A percentile compares a stretch with the other conserved stretches of the same genome.
Conservation (phyloP, 768 basidiomycete genomes). For the Lactarius vividus region DNA sequence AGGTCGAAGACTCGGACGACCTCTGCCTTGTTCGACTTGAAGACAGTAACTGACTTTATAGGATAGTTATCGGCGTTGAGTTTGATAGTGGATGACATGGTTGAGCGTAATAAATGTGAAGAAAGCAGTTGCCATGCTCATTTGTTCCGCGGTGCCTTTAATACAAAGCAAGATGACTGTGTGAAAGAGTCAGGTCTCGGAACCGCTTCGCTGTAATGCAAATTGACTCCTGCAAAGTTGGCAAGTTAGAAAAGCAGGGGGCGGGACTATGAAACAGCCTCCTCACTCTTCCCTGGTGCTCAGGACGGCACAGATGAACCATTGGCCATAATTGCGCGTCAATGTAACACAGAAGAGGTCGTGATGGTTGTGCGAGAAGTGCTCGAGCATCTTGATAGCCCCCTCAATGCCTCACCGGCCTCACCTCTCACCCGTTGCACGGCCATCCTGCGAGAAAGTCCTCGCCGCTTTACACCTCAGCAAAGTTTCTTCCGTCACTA, state of each 20-base stretch:
- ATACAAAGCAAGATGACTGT: neutral
- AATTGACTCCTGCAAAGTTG: no score
- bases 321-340: no score
- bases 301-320: no score
- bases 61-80: slow-evolving; percentile 38
- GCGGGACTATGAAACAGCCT: no score
- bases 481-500: slow-evolving; percentile 54
- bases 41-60: slow-evolving; percentile 55
- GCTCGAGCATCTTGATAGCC: no score
- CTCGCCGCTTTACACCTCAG: slow-evolving; percentile 74
- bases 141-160: neutral
- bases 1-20: slow-evolving; percentile 50
- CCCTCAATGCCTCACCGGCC: no score
- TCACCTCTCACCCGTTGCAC: no score
- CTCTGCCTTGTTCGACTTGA: slow-evolving; percentile 56
- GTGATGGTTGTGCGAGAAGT: no score
- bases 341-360: no score
- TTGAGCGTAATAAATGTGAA: neutral
- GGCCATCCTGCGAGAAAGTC: slow-evolving; percentile 58
- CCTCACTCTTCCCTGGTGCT: no score
- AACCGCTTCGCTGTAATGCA: neutral
- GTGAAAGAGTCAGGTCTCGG: neutral
- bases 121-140: neutral
- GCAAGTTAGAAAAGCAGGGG: no score
- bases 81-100: slow-evolving; percentile 14